Evolutionary conservation across 2,329 filamentous ascomycete genomes (phyloP).

Genomic region (Dactylellina drechsleri): DNA sequence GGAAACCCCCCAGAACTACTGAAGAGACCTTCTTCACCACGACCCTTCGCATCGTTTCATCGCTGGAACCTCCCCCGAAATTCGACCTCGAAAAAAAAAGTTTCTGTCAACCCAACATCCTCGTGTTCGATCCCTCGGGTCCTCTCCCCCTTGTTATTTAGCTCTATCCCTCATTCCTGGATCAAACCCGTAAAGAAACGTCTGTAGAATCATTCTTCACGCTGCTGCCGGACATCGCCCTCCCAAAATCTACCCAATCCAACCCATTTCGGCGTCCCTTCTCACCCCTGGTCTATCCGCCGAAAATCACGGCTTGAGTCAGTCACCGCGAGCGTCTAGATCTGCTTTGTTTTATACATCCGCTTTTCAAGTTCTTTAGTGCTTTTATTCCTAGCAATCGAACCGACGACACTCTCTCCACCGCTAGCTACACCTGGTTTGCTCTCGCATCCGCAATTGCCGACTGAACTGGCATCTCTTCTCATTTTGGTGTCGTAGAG

Average conservation of each 20-base stretch:
- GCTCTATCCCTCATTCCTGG: conserved; percentile 7
- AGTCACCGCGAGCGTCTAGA: background rate
- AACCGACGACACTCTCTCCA: conserved; percentile 12
- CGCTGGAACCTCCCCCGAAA: conserved; percentile 34
- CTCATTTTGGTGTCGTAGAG: conserved; percentile 37
- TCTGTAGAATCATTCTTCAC: conserved; percentile 30
- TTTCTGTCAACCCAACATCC: conserved; percentile 13
- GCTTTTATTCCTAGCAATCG: conserved; percentile 4
- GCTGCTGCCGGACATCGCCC: conserved; percentile 33
- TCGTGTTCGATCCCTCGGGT: conserved; percentile 1
- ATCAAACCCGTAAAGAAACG: conserved; percentile 18
- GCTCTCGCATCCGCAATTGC: conserved; percentile 22
- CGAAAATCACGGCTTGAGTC: conserved; percentile 1
- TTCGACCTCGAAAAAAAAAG: conserved; percentile 7
- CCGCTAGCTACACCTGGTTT: conserved; percentile 10
- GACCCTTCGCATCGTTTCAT: conserved; percentile 21
- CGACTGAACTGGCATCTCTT: conserved; percentile 18
- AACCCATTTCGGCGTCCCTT: conserved; percentile 22
- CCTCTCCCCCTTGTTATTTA: conserved; percentile 12
- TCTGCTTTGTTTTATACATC: conserved; percentile 14
- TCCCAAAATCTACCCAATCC: conserved; percentile 20
- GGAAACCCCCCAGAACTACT: conserved; percentile 14
- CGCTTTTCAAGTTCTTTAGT: conserved; percentile 11
- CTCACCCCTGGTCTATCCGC: conserved; percentile 12
- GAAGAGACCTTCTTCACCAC: conserved; percentile 35